Conservation (phyloP, 148 eudicot genomes). For the Amaranthus hypochondriacus region DNA sequence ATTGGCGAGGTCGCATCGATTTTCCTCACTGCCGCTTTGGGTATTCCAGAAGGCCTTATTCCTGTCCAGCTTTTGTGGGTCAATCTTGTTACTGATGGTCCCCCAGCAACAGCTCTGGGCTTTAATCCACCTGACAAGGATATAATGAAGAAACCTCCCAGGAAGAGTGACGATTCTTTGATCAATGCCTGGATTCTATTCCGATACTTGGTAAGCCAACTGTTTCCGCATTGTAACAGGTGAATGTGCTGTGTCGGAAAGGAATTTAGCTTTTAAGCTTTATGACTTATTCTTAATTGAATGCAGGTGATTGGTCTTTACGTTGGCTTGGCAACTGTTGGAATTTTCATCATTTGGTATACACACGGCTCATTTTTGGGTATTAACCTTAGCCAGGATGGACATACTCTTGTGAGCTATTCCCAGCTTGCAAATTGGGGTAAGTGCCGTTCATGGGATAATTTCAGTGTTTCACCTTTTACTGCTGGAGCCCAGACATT, state of each 20-base stretch:
- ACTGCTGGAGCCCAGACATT: conserved; percentile 56
- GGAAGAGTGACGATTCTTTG: conserved; percentile 78
- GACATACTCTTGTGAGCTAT: conserved; percentile 56
- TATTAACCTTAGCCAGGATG: conserved; percentile 63
- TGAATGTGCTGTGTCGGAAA: background rate
- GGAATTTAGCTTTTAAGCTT: background rate
- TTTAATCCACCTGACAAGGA: conserved; percentile 94
- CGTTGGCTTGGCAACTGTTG: conserved; percentile 69
- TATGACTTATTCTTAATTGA: background rate
- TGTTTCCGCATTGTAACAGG: conserved; percentile 3
- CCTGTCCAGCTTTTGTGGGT: conserved; percentile 99
- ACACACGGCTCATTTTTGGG: conserved; percentile 64
- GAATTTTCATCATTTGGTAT: conserved; percentile 65
- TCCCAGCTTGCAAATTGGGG: conserved; percentile 75
- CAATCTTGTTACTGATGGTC: conserved; percentile 92
- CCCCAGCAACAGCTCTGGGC: conserved; percentile 96
- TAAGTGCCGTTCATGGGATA: conserved; percentile 59
- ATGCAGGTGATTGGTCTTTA: conserved; percentile 68
- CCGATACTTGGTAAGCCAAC: conserved; percentile 63
- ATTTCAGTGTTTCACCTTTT: conserved; percentile 50
- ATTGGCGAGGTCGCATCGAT: conserved; percentile 77
- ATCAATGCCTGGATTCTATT: conserved; percentile 81
- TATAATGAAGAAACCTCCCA: conserved; percentile 84
- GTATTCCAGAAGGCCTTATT: conserved; percentile 89
- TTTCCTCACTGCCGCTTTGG: conserved; percentile 83